Base-by-base conservation (phyloP, 1,139 yeast species). In the Lodderomyces metapsilosis region DNA sequence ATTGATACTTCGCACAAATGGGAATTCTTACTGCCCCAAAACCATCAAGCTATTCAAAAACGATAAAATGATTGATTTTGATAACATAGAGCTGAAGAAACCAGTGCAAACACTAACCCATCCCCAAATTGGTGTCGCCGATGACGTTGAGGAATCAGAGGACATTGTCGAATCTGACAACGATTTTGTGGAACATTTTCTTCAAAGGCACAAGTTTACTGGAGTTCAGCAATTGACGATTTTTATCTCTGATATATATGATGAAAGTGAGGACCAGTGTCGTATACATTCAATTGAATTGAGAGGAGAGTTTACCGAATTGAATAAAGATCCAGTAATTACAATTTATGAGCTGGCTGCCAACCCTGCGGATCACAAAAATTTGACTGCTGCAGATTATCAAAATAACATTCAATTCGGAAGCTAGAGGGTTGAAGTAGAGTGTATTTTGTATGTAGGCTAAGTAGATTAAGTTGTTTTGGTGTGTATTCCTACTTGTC, bases 341-440 rank as follows among this genome's bases (percentile, higher is more conserved):
- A 74, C 95, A 1, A 57, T 85, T 21, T 91, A 91, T 60, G 98
- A 91, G 61, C 80, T 89, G 46, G 95, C 96, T 1, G 94, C 98
- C 5, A 89, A 89, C 57, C 96, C 96, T 0, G 80, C 84, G 3
- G 97, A 91, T 58, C 97, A 91, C 61, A 82, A 82, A 55, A 78
- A 46, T 24, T 24, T 45, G 11, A 41, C 46, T 8, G 71, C 48
- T 43, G 45, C 43, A 43, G 43, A 40, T 37, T 36, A 41, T 16
- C 12, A 44, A 9, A 40, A 44, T 34, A 36, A 46, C 31, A 46
- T 51, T 21, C 39, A 53, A n/a, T 38, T 48, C 21, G 52, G 52
- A 20, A 44, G 43, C 38, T 50, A 28, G 43, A 7, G 32, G 18
- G 15, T 4, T 3, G 15, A 5, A 4, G 18, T 6, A 6, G 5